Conservation (phyloP, 2,329 filamentous ascomycete genomes). For the Fusarium lyarnte region DNA sequence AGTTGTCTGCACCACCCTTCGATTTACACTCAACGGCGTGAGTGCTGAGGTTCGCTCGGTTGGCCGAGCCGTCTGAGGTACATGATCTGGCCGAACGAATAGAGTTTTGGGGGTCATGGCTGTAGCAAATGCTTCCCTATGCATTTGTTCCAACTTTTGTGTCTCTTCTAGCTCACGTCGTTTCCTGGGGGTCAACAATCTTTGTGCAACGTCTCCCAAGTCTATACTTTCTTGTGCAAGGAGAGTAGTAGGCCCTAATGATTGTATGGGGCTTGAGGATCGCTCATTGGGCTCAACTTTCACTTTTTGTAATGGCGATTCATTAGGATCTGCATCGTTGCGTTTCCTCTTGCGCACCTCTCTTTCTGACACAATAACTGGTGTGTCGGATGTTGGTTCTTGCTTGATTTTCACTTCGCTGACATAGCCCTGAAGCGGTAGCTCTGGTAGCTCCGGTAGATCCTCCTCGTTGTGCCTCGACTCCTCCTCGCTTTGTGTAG, state of each 20-base stretch:
- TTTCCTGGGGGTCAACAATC: conserved; percentile 51
- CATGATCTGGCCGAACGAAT: conserved; percentile 33
- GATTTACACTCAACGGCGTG: conserved; percentile 52
- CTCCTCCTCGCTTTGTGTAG: conserved; percentile 45
- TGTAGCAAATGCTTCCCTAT: conserved; percentile 8
- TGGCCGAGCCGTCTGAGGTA: conserved; percentile 32
- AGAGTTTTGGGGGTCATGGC: conserved; percentile 28
- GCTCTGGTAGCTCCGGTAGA: conserved; percentile 40
- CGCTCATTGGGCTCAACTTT: conserved; percentile 53
- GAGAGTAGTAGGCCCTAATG: conserved; percentile 38
- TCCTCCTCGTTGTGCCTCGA: conserved; percentile 34
- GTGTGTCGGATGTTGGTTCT: conserved; percentile 65
- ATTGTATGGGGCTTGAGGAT: conserved; percentile 45
- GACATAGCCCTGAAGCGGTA: conserved; percentile 18
- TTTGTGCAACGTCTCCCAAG: conserved; percentile 52
- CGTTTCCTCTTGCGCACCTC: conserved; percentile 59
- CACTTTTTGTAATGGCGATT: conserved; percentile 47
- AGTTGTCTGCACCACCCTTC: conserved; percentile 36
- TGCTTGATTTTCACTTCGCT: conserved; percentile 51
- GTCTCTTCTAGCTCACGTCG: conserved; percentile 41
- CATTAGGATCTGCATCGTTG: conserved; percentile 34
- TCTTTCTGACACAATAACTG: conserved; percentile 62
- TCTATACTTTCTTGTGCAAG: conserved; percentile 67
- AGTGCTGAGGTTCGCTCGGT: conserved; percentile 44
- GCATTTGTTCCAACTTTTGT: conserved; percentile 12